Evolutionary conservation across 2,329 filamentous ascomycete genomes (phyloP), one percentile per base, ranked within the genome.

Genomic region (Pseudogymnoascus sp.): DNA sequence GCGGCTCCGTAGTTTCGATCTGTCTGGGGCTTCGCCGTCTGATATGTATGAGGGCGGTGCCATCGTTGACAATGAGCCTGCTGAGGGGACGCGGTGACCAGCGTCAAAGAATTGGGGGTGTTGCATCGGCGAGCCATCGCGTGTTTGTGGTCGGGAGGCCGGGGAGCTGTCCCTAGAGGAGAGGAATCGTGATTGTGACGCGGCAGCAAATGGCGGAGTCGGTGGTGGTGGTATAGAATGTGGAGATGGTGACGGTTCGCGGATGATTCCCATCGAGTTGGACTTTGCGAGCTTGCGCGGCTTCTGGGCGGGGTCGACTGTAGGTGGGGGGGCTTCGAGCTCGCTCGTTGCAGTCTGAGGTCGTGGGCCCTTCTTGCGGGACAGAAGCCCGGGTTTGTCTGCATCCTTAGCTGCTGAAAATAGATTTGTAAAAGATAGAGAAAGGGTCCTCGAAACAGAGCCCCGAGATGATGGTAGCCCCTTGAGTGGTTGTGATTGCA

Each of bases 201-300:
- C 8, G 6, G 57, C 43, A 16, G 25, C 43, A 25, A 54, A 54
- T 54, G 43, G 43, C 6, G 43, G 43, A 30, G 43, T 54, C 5
- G 43, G 43, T 18, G 43, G 35, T 20, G 32, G 32, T 12, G 57
- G 57, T 18, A 38, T 35, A 37, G 35, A 38, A 18, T 25, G 57
- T 58, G 57, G 57, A 25, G 57, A 58, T 58, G 57, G 22, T 38
- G 30, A 38, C 16, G 32, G 35, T 6, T 35, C 32, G 32, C 16
- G 18, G 18, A 25, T 35, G 18, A 58, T 58, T 35, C 35, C 35
- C 32, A 38, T 37, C 6, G 57, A 58, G 22, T 37, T 35, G 57
- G 57, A 6, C 57, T 58, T 58, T 38, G n/a, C 57, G 22, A 58
- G 57, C 57, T 58, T 58, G 32, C 57, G 57, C 2, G 57, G 35